These are phyloP conservation scores for Cryphonectria nitschkei DNA, from an alignment of 2,329 filamentous ascomycete species.

Conservation along the genomic window DNA sequence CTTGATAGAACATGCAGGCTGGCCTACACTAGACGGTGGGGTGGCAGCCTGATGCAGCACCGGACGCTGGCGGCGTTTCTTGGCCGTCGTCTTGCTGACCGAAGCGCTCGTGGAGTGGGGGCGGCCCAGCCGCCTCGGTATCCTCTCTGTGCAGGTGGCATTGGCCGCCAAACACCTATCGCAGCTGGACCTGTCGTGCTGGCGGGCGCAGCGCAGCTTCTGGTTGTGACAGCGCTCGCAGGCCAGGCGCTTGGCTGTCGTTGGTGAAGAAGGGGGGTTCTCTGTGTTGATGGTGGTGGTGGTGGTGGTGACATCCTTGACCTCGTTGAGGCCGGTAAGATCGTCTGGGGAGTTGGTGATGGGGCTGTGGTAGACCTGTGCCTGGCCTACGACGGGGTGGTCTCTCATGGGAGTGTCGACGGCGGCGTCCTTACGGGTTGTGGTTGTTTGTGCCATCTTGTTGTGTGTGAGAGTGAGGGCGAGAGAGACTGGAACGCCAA, in stretches of 20 bases:
- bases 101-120: slow-evolving; percentile 10
- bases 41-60: background rate
- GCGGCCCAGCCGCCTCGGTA: slow-evolving; percentile 7
- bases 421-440: background rate
- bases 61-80: slow-evolving; percentile 12
- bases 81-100: slow-evolving; percentile 8
- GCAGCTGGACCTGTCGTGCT: slow-evolving; percentile 10
- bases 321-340: background rate
- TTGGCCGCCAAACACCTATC: slow-evolving; percentile 7
- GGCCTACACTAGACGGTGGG: background rate
- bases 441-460: background rate
- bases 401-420: background rate
- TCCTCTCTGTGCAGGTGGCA: slow-evolving; percentile 8
- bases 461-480: background rate
- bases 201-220: slow-evolving; percentile 12
- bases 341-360: background rate
- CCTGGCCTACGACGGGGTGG: background rate
- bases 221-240: slow-evolving; percentile 15
- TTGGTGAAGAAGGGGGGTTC: background rate
- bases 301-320: background rate
- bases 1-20: background rate
- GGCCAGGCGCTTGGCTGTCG: slow-evolving; percentile 4
- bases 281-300: background rate
- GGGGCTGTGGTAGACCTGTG: slow-evolving; percentile 7
- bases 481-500: background rate